Base-by-base conservation (phyloP, 257 asterid genomes). In the Cynanchum wilfordii region DNA sequence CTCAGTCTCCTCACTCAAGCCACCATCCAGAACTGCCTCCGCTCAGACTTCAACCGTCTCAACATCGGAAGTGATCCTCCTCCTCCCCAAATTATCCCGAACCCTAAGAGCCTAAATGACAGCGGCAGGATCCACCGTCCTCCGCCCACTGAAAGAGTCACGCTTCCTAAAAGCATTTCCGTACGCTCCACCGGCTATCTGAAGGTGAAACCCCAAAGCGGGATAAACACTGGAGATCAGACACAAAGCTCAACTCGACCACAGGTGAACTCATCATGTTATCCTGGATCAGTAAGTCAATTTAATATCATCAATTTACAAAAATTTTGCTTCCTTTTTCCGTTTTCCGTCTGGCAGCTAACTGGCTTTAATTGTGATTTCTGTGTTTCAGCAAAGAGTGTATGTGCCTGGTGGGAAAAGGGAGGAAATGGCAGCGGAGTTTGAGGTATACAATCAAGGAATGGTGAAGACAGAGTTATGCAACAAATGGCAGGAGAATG, bases 401-500 rank as follows among this genome's bases (percentile, higher is more conserved):
- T 78, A 60, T 57, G 82, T 87, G 19, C 88, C 90, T 27, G 88
- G 89, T 60, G 73, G 81, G 6, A 84, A 82, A 73, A 83, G 63
- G 77, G 91, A 86, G 78, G 83, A 85, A 25, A 83, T 73, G 58
- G 87, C 86, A 15, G 36, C 80, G 44, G 91, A 87, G 75, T 71
- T 89, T 19, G 93, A 90, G 45, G 97, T 86, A 68, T 89, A 79
- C 89, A 82, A 89, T 79, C 96, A 90, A 74, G 97, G 96, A 33
- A 90, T 85, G 89, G 30, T 79, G 56, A 90, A 90, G 74, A 90
- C 96, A 1, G 97, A 90, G 89, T 84, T 90, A 30, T 90, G 97
- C 85, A 89, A 90, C 90, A 90, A 89, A 76, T 90, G 94, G 97
- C 89, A 90, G 82, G 92, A 89, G 80, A 86, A 92, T 2, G 92